These are phyloP conservation scores for Vaccinium vitisidaea DNA, from an alignment of 148 eudicot genomes.

Conservation along the genomic window DNA sequence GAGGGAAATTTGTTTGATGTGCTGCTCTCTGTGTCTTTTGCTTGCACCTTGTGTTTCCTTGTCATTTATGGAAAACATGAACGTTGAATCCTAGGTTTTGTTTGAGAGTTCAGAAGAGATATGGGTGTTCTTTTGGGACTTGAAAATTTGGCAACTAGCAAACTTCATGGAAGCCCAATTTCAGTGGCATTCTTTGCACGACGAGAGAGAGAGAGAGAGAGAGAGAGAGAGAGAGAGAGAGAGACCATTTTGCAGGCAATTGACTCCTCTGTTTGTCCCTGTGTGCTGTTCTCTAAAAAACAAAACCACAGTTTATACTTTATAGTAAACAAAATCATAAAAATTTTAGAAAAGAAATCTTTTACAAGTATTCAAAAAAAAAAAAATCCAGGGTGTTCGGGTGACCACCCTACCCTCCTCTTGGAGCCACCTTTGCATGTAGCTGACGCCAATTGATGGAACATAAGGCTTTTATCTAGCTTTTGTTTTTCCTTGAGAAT, in stretches of 20 bases:
- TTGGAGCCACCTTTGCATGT: too few relatives aligned
- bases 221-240: too few relatives aligned
- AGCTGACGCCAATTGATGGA: neutral
- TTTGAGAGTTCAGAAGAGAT: neutral
- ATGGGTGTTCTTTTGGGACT: neutral
- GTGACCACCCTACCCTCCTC: too few relatives aligned
- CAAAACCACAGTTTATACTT: too few relatives aligned
- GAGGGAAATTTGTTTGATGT: neutral
- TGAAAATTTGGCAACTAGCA: neutral
- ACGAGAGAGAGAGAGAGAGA: too few relatives aligned
- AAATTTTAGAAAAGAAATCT: too few relatives aligned
- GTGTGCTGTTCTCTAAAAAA: neutral
- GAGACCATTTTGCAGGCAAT: neutral
- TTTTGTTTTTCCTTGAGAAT: too few relatives aligned
- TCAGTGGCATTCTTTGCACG: neutral
- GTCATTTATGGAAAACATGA: neutral
- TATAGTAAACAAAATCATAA: too few relatives aligned
- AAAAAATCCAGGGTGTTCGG: too few relatives aligned
- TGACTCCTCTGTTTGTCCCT: neutral
- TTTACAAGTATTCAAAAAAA: too few relatives aligned
- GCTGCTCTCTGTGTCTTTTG: neutral
- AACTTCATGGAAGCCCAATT: neutral
- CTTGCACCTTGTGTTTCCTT: neutral
- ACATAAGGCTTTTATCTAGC: neutral
- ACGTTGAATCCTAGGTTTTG: constrained; percentile 10